These are phyloP conservation scores for Tulasnella sp. DNA, from an alignment of 768 basidiomycete species.

Conservation along the genomic window DNA sequence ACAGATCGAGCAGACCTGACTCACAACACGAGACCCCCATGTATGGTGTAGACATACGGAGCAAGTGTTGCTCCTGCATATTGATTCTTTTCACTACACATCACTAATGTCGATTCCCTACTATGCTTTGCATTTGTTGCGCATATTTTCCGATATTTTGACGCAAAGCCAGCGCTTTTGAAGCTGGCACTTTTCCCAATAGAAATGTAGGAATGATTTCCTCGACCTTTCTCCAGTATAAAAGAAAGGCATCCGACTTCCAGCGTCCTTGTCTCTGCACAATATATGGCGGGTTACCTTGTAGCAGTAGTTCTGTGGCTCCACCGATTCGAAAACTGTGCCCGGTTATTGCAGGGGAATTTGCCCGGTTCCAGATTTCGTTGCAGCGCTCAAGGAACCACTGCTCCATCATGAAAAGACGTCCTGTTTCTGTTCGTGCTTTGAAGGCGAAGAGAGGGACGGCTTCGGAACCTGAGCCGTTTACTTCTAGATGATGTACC, in stretches of 20 bases:
- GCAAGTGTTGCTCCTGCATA: too few species aligned
- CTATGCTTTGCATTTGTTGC: too few species aligned
- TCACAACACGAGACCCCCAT: too few species aligned
- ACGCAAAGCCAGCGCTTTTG: too few species aligned
- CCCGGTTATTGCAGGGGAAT: neutral
- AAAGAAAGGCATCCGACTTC: slow-evolving; percentile 16
- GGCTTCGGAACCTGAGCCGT: neutral
- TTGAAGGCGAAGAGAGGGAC: too few species aligned
- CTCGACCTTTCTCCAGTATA: slow-evolving; percentile 12
- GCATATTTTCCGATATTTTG: too few species aligned
- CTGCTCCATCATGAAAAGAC: neutral
- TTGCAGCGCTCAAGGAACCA: slow-evolving; percentile 11
- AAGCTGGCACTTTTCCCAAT: neutral
- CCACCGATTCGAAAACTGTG: slow-evolving; percentile 20
- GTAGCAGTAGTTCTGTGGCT: slow-evolving; percentile 14
- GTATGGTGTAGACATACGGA: too few species aligned
- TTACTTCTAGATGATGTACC: neutral
- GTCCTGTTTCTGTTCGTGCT: too few species aligned
- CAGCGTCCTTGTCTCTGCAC: slow-evolving; percentile 18
- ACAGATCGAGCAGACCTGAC: too few species aligned
- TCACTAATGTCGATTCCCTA: too few species aligned
- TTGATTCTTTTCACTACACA: too few species aligned
- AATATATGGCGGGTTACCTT: slow-evolving; percentile 1
- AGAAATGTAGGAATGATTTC: neutral
- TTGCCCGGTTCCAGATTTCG: neutral